Evolutionary conservation across 371 early-diverging fungal genomes (phyloP).

Genomic region (Rhizopus stolonifer): DNA sequence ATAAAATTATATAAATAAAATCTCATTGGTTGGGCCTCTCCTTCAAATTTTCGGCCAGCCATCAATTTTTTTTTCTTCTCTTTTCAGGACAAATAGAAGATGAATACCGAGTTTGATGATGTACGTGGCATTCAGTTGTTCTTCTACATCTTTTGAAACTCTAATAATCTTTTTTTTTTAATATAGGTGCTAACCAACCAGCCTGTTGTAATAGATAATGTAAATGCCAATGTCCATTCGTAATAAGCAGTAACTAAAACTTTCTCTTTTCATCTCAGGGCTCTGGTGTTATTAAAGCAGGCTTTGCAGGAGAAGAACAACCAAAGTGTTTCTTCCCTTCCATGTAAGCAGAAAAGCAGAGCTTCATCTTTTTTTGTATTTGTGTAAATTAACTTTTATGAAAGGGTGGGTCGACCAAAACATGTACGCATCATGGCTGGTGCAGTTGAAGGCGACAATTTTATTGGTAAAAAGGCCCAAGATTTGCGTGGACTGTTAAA

Average conservation of each 20-base stretch:
- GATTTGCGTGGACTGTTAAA: slow-evolving; percentile 90
- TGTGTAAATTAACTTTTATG: not conserved
- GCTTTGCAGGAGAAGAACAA: slow-evolving; percentile 95
- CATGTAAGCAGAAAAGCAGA: slow-evolving; percentile 46
- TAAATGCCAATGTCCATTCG: slow-evolving; percentile 20
- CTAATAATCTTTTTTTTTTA: slow-evolving; percentile 3
- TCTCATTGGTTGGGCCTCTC: not conserved
- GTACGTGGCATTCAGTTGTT: slow-evolving; percentile 14
- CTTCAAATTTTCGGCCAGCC: not conserved
- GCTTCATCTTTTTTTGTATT: not conserved
- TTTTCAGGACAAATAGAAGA: slow-evolving; percentile 14
- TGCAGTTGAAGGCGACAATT: slow-evolving; percentile 90
- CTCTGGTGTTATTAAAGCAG: slow-evolving; percentile 96
- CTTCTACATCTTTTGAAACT: not conserved
- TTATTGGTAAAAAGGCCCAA: slow-evolving; percentile 92
- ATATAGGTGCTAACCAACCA: slow-evolving; percentile 88
- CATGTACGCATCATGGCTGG: slow-evolving; percentile 97
- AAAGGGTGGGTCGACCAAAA: slow-evolving; percentile 92
- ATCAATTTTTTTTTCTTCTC: not conserved
- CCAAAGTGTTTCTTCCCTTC: slow-evolving; percentile 94
- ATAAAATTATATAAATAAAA: slow-evolving; percentile 10
- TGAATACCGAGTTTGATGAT: slow-evolving; percentile 57
- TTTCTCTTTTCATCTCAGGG: slow-evolving; percentile 62
- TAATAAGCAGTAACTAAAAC: slow-evolving; percentile 6
- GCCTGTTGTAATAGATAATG: slow-evolving; percentile 78